Evolutionary conservation across 306 rosid genomes (phyloP).

Genomic region (Bauhinia variegata): DNA sequence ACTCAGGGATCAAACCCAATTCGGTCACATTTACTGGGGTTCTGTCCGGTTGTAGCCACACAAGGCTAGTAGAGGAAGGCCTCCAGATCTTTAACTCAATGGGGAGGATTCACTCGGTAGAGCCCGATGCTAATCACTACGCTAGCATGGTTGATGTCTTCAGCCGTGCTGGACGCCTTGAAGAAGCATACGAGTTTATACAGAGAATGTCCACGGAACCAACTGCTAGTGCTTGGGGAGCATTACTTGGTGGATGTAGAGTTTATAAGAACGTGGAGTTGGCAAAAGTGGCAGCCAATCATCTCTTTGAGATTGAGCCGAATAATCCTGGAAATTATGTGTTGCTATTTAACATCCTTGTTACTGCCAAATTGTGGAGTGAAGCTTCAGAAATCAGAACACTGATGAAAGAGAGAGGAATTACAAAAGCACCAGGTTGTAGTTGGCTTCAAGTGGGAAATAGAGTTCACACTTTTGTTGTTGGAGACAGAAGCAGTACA

Average conservation of each 20-base stretch:
- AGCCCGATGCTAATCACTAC: constrained; percentile 56
- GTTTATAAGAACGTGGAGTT: constrained; percentile 52
- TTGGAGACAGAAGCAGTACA: constrained; percentile 52
- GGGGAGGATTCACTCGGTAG: constrained; percentile 49
- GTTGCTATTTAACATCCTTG: constrained; percentile 48
- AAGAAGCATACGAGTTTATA: constrained; percentile 54
- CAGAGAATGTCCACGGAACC: constrained; percentile 61
- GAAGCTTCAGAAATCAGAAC: constrained; percentile 59
- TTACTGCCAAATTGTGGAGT: constrained; percentile 56
- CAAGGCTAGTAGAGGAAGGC: constrained; percentile 55
- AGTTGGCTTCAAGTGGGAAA: constrained; percentile 65
- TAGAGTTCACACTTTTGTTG: constrained; percentile 52
- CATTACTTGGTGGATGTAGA: constrained; percentile 63
- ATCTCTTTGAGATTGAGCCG: constrained; percentile 58
- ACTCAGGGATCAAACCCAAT: constrained; percentile 50
- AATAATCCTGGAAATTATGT: constrained; percentile 57
- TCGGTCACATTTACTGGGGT: constrained; percentile 57
- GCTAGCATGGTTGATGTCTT: constrained; percentile 58
- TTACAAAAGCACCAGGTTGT: constrained; percentile 59
- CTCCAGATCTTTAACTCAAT: constrained; percentile 48
- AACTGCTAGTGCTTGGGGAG: constrained; percentile 61
- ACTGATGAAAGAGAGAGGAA: constrained; percentile 58
- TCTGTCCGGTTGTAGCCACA: constrained; percentile 66
- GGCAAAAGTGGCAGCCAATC: constrained; percentile 54
- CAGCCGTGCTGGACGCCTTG: constrained; percentile 56